Evolutionary conservation across 2,329 filamentous ascomycete genomes (phyloP).

Genomic region (Chrysoporthe cubensis): DNA sequence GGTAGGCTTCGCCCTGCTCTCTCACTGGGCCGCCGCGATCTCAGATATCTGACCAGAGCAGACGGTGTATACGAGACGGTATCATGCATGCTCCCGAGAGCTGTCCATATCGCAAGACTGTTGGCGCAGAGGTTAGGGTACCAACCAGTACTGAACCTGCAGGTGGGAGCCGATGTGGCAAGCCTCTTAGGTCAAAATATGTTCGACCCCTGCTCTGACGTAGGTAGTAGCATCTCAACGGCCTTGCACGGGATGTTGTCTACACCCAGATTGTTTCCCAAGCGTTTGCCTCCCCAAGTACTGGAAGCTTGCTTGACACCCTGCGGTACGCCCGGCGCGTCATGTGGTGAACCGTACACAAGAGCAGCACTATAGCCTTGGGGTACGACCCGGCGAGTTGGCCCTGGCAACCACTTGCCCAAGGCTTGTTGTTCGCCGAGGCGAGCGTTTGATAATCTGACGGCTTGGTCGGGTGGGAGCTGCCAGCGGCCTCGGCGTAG

Average conservation of each 20-base stretch:
- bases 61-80: background rate
- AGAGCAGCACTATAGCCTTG: background rate
- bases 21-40: background rate
- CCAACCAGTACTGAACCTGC: background rate
- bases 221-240: conserved; percentile 2
- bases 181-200: background rate
- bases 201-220: background rate
- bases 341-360: conserved; percentile 7
- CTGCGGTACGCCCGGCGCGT: conserved; percentile 4
- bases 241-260: background rate
- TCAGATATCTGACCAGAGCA: background rate
- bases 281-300: background rate
- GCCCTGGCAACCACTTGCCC: background rate
- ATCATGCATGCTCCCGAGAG: background rate
- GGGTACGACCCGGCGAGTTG: background rate
- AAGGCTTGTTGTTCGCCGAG: background rate
- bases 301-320: conserved; percentile 4
- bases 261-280: background rate
- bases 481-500: background rate
- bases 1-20: background rate
- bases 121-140: background rate
- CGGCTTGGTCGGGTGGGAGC: background rate
- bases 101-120: background rate
- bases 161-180: background rate
- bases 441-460: background rate